Conservation (phyloP, 2,329 filamentous ascomycete genomes). For the Emydomyces testavorans region DNA sequence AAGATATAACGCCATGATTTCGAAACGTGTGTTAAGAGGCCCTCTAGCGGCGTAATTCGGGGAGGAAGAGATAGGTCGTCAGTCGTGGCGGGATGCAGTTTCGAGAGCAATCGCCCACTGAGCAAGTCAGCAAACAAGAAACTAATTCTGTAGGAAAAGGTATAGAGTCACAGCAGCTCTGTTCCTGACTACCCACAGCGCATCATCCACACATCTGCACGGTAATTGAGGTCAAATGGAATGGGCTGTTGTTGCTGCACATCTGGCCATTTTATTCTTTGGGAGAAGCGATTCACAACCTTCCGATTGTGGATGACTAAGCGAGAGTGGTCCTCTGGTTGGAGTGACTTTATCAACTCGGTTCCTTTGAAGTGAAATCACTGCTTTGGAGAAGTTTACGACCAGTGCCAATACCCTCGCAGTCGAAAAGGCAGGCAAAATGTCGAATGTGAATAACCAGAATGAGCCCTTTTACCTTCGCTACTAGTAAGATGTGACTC, state of each 20-base stretch:
- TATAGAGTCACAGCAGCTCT: conserved; percentile 21
- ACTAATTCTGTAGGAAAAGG: conserved; percentile 20
- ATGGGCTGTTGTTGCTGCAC: conserved; percentile 8
- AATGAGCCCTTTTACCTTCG: conserved; percentile 87
- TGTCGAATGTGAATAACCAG: conserved; percentile 27
- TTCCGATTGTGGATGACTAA: conserved; percentile 35
- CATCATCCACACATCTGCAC: conserved; percentile 28
- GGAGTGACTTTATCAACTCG: too few species aligned
- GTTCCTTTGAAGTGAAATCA: background rate
- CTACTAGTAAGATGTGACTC: conserved; percentile 65
- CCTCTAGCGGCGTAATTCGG: background rate
- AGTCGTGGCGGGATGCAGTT: background rate
- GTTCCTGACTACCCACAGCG: conserved; percentile 28
- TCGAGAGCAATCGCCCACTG: background rate
- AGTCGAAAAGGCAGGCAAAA: conserved; percentile 11
- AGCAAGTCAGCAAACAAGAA: background rate
- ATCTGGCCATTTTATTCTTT: conserved; percentile 10
- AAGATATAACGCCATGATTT: conserved; percentile 82
- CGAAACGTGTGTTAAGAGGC: background rate
- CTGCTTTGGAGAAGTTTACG: background rate
- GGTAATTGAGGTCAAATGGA: conserved; percentile 19
- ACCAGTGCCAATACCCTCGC: background rate
- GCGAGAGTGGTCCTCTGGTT: conserved; percentile 21
- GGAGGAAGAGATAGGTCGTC: background rate
- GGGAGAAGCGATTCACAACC: background rate